These are phyloP conservation scores for Boletus sp. DNA, from an alignment of 768 basidiomycete species.

Conservation along the genomic window DNA sequence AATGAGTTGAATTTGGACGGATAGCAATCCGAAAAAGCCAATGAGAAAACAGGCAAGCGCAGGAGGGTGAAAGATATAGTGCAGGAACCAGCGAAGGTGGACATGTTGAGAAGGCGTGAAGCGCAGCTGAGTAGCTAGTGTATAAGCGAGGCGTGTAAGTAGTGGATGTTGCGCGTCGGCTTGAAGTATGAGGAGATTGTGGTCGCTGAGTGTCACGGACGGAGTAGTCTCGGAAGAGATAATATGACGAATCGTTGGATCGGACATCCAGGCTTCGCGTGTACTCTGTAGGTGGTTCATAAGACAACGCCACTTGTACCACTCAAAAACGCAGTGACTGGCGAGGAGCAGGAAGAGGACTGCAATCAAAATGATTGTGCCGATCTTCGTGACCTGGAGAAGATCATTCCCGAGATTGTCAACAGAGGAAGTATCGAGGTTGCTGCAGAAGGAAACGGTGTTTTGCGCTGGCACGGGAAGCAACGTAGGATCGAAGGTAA, in stretches of 20 bases:
- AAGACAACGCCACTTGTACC: slow-evolving; percentile 84
- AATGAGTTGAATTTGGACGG: slow-evolving; percentile 82
- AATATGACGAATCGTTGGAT: slow-evolving; percentile 58
- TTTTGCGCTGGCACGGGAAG: slow-evolving; percentile 77
- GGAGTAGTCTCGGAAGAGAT: slow-evolving; percentile 37
- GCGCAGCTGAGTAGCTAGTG: slow-evolving; percentile 47
- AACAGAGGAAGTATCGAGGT: slow-evolving; percentile 79
- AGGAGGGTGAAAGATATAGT: slow-evolving; percentile 89
- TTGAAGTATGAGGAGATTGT: slow-evolving; percentile 77
- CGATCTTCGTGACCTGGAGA: slow-evolving; percentile 77
- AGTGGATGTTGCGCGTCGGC: slow-evolving; percentile 71
- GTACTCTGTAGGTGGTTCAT: slow-evolving; percentile 64
- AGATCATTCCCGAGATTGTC: slow-evolving; percentile 83
- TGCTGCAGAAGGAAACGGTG: slow-evolving; percentile 68
- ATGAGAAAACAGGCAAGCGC: slow-evolving; percentile 90
- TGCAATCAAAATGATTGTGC: slow-evolving; percentile 68
- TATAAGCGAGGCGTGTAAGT: slow-evolving; percentile 61
- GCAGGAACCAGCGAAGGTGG: slow-evolving; percentile 82
- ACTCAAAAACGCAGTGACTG: slow-evolving; percentile 75
- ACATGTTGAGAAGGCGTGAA: slow-evolving; percentile 62
- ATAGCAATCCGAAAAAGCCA: slow-evolving; percentile 86
- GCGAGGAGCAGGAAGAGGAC: slow-evolving; percentile 72
- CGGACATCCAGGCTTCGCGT: slow-evolving; percentile 73
- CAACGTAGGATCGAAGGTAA: slow-evolving; percentile 67
- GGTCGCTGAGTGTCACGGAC: slow-evolving; percentile 60